Evolutionary conservation across 768 basidiomycete species (phyloP).

Genomic region (Lactarius psammicola): DNA sequence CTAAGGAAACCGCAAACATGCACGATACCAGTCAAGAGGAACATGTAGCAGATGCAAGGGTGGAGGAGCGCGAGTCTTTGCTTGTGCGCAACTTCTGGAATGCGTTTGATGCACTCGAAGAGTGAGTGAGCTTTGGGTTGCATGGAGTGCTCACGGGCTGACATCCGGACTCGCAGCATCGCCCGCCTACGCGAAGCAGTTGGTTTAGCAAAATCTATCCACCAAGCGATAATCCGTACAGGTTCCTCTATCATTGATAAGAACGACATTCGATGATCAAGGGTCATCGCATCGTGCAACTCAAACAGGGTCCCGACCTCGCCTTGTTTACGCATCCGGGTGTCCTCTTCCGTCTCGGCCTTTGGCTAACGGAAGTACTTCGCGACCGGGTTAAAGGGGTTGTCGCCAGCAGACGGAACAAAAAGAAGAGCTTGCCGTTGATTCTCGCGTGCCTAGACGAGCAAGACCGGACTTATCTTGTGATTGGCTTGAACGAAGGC

Average conservation of each 20-base stretch:
- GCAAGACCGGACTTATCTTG: constrained; percentile 68
- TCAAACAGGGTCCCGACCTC: constrained; percentile 92
- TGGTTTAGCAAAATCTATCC: constrained; percentile 84
- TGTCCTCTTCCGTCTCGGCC: constrained; percentile 82
- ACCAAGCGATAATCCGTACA: constrained; percentile 90
- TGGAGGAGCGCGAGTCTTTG: constrained; percentile 61
- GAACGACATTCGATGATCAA: constrained; percentile 86
- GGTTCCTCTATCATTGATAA: constrained; percentile 97
- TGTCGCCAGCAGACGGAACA: constrained; percentile 42
- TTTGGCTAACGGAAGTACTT: constrained; percentile 94
- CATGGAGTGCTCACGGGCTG: neutral
- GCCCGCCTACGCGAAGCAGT: constrained; percentile 70
- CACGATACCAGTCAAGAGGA: constrained; percentile 29
- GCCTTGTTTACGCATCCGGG: constrained; percentile 89
- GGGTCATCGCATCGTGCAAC: constrained; percentile 83
- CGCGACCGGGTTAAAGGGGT: constrained; percentile 69
- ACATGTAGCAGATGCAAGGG: constrained; percentile 36
- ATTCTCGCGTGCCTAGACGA: constrained; percentile 93
- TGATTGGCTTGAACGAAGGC: constrained; percentile 91
- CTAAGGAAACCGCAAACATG: constrained; percentile 27
- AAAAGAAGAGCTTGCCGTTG: constrained; percentile 78
- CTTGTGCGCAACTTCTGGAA: constrained; percentile 95
- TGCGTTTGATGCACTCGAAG: constrained; percentile 85
- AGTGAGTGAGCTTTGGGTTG: constrained; percentile 79
- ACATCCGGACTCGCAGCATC: constrained; percentile 48